Base-by-base conservation (phyloP, 176 grass and related monocot genomes). In the Tillandsia leiboldiana region DNA sequence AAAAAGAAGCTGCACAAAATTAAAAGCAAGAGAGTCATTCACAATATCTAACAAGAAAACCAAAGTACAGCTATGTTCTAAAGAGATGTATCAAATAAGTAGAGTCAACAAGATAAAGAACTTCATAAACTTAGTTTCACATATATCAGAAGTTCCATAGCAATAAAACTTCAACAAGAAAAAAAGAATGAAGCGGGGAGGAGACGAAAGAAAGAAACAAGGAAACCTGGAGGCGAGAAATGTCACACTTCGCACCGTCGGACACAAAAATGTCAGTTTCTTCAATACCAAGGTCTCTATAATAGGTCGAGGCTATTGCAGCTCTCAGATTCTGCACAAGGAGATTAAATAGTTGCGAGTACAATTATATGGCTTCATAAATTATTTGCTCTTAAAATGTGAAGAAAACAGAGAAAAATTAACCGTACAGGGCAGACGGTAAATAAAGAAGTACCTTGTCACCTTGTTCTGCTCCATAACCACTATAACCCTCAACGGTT, bases 171-270 rank as follows among this genome's bases (percentile, higher is more conserved):
- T 54, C 20, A 72, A 61, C 51, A 67, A 10, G 51, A 69, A 61
- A 67, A 54, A 48, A 11, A 76, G 22, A 42, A 54, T 51, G 15
- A 2, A 48, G 64, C 50, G 66, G 66, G 65, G 54, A 14, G 49
- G 3, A 27, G 66, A 58, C 2, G 18, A 23, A 33, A 12, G 20
- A 8, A 2, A 42, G 18, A 75, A 66, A 42, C 0, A 42, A 42
- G 33, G 18, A 26, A 78, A 96, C 93, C 84, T 97, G 94, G 62
- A 97, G 75, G 48, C 94, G 87, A 82, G 94, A 93, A 70, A 97
- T 97, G 73, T 97, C 89, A 85, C 94, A 97, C 83, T 97, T 97
- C 20, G 94, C 94, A 77, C 94, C 89, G 81, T 97, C 94, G 71
- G 94, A 97, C 69, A 97, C 89, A 75, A 93, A 93, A 69, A 97